Evolutionary conservation across 805 yeast species (phyloP).

Genomic region (Trichomonascus vanleenenianus): DNA sequence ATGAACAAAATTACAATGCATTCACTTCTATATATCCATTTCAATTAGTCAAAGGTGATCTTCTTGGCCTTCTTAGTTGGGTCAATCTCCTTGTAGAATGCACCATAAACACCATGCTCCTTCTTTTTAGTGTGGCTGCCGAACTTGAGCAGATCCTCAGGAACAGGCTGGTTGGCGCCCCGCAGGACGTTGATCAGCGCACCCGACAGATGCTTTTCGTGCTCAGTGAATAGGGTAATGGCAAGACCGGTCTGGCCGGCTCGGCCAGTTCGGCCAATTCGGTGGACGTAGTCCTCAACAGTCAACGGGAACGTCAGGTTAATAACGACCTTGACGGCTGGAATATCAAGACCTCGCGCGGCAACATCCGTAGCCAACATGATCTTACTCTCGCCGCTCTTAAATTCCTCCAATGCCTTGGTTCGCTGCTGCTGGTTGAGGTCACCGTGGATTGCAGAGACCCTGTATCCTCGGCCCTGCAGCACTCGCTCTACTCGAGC

Average conservation of each 20-base stretch:
- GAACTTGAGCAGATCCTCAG: slow-evolving; percentile 87
- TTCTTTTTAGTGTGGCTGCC: slow-evolving; percentile 98
- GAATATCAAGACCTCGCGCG: slow-evolving; percentile 95
- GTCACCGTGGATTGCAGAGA: slow-evolving; percentile 96
- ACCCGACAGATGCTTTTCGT: slow-evolving; percentile 93
- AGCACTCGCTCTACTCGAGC: slow-evolving; percentile 76
- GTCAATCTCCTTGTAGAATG: slow-evolving; percentile 91
- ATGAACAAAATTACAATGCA: neutral
- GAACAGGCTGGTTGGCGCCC: slow-evolving; percentile 93
- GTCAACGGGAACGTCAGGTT: slow-evolving; percentile 94
- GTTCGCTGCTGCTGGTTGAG: slow-evolving; percentile 88
- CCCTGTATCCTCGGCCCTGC: slow-evolving; percentile 62
- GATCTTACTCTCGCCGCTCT: slow-evolving; percentile 64
- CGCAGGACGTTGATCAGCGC: slow-evolving; percentile 86
- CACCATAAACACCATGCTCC: slow-evolving; percentile 97
- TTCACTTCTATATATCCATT: neutral
- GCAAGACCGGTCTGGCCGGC: slow-evolving; percentile 95
- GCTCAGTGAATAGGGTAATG: slow-evolving; percentile 91
- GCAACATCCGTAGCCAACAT: slow-evolving; percentile 97
- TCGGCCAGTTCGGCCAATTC: slow-evolving; percentile 97
- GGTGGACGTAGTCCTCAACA: slow-evolving; percentile 92
- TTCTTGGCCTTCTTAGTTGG: slow-evolving; percentile 75
- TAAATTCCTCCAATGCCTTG: slow-evolving; percentile 76
- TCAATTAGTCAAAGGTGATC: slow-evolving; percentile 61
- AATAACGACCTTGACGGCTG: slow-evolving; percentile 91